phyloP scores from a whole-genome alignment of 345 rosid genomes.

The Mallotus nudiflorus region DNA sequence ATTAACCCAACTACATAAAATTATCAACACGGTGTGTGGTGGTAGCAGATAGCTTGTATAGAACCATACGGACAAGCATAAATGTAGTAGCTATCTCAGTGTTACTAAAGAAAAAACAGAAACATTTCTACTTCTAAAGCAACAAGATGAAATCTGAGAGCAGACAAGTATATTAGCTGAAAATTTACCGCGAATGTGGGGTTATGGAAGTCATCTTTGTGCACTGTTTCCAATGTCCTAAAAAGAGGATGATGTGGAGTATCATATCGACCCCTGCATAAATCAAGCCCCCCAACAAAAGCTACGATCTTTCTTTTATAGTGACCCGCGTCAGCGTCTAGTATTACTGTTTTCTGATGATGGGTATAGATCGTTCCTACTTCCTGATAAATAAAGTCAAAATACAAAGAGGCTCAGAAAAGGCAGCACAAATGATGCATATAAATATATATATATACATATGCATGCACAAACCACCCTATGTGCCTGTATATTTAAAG shows the following conservation, averaged over 20 bases:
- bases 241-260: constrained; percentile 68
- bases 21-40: not conserved
- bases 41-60: not conserved
- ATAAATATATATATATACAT: not conserved
- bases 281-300: constrained; percentile 75
- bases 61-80: not conserved
- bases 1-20: too few species aligned
- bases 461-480: not conserved
- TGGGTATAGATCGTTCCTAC: constrained; percentile 76
- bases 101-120: not conserved
- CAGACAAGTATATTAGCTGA: too few species aligned
- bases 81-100: not conserved
- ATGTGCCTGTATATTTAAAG: not conserved
- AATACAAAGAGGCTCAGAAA: constrained; percentile 2
- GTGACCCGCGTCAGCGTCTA: constrained; percentile 74
- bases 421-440: not conserved
- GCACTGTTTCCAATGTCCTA: constrained; percentile 50
- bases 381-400: constrained; percentile 60
- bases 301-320: constrained; percentile 59
- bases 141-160: not conserved
- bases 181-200: constrained; percentile 68
- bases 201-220: constrained; percentile 58
- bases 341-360: constrained; percentile 80
- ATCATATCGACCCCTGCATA: constrained; percentile 66
- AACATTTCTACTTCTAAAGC: not conserved